Evolutionary conservation across 2,329 filamentous ascomycete species (phyloP).

Genomic region (Cladophialophora yegresii): DNA sequence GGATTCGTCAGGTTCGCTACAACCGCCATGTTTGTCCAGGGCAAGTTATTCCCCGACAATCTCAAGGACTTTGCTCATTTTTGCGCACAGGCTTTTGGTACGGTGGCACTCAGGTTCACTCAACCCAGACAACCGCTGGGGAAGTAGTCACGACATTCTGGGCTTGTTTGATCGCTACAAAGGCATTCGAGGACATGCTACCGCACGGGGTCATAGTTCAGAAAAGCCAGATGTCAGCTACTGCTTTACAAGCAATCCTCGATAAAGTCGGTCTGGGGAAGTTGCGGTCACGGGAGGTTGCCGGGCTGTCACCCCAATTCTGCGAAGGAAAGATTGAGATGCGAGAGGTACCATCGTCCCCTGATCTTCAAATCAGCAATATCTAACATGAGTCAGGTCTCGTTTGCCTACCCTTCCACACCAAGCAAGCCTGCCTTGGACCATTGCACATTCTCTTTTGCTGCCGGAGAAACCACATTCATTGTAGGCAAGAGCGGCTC

Average conservation of each 20-base stretch:
- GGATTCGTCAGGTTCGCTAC: constrained; percentile 73
- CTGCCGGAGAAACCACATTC: constrained; percentile 72
- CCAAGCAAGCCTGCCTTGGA: constrained; percentile 62
- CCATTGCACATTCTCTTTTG: constrained; percentile 67
- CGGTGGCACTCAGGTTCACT: constrained; percentile 68
- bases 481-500: constrained; percentile 85
- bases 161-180: constrained; percentile 72
- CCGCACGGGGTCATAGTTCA: constrained; percentile 76
- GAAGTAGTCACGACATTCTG: constrained; percentile 83
- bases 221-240: constrained; percentile 75
- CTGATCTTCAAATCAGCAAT: background rate
- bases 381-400: constrained; percentile 58
- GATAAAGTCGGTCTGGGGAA: constrained; percentile 38
- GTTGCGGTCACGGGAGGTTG: constrained; percentile 37
- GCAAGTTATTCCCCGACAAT: constrained; percentile 18
- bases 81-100: constrained; percentile 73
- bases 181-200: constrained; percentile 71
- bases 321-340: constrained; percentile 71
- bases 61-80: constrained; percentile 3
- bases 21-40: constrained; percentile 74
- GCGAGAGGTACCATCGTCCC: constrained; percentile 59
- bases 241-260: constrained; percentile 58
- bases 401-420: constrained; percentile 77
- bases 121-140: constrained; percentile 61
- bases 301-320: constrained; percentile 39